Evolutionary conservation across 257 asterid genomes (phyloP).

Genomic region (Parsonsia alboflavescens): DNA sequence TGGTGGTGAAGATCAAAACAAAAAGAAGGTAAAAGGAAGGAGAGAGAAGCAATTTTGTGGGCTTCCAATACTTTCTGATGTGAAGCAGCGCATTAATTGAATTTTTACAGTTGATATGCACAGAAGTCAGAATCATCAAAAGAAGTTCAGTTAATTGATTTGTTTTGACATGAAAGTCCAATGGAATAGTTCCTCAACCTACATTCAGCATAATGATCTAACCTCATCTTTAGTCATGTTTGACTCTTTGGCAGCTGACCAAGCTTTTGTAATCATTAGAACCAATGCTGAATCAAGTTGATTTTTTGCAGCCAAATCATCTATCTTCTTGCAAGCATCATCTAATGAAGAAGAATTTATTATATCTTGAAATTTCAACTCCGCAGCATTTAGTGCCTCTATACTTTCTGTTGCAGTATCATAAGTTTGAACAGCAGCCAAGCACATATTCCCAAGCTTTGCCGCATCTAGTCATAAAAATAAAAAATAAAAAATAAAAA

Average conservation of each 20-base stretch:
- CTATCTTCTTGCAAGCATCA: slow-evolving; percentile 89
- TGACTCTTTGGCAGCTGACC: slow-evolving; percentile 95
- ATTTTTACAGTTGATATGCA: background rate
- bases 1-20: background rate
- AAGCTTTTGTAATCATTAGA: slow-evolving; percentile 86
- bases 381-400: slow-evolving; percentile 73
- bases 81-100: background rate
- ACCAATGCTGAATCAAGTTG: slow-evolving; percentile 85
- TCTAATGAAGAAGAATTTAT: slow-evolving; percentile 80
- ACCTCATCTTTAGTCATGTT: slow-evolving; percentile 84
- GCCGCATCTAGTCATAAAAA: slow-evolving; percentile 49
- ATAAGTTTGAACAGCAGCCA: slow-evolving; percentile 78
- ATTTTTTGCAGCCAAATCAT: slow-evolving; percentile 73
- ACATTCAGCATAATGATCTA: slow-evolving; percentile 13
- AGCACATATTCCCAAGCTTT: slow-evolving; percentile 63
- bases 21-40: background rate
- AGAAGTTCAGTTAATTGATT: background rate
- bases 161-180: background rate
- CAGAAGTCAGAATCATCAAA: too few relatives aligned
- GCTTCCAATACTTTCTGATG: background rate
- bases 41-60: background rate
- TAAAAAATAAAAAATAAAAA: background rate
- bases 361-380: slow-evolving; percentile 83
- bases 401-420: slow-evolving; percentile 71
- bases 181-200: background rate